phyloP scores from a whole-genome alignment of 2,329 filamentous ascomycete species.

The Cadophora malorum region DNA sequence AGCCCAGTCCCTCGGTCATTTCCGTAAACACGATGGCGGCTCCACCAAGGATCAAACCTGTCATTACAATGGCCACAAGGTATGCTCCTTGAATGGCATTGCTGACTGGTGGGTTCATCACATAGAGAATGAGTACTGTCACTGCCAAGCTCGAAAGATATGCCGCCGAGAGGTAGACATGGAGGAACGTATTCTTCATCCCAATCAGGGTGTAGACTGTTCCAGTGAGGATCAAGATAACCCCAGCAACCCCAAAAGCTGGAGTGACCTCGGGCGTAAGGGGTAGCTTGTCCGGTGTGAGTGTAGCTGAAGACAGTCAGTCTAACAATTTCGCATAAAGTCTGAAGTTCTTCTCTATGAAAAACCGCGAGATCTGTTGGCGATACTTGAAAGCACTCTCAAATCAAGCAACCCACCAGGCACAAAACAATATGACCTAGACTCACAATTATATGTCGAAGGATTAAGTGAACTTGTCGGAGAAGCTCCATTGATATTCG shows the following conservation, averaged over 20 bases:
- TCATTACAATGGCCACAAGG: conserved; percentile 76
- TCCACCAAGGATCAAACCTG: conserved; percentile 76
- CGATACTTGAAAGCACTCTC: not conserved
- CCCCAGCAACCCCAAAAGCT: conserved; percentile 78
- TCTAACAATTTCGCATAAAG: not conserved
- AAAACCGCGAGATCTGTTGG: not conserved
- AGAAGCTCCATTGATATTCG: conserved; percentile 33
- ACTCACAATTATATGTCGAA: conserved; percentile 39
- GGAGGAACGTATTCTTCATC: conserved; percentile 80
- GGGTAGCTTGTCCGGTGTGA: conserved; percentile 63
- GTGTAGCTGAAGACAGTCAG: conserved; percentile 40
- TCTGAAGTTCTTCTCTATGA: not conserved
- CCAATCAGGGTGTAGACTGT: conserved; percentile 75
- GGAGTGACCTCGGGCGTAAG: conserved; percentile 79
- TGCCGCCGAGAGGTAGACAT: conserved; percentile 80
- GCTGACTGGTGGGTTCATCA: conserved; percentile 80
- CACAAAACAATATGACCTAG: not conserved
- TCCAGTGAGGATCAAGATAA: conserved; percentile 78
- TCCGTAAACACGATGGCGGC: conserved; percentile 81
- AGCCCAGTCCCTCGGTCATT: conserved; percentile 80
- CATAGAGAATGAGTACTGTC: conserved; percentile 83
- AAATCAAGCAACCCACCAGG: not conserved
- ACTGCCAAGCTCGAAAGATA: conserved; percentile 77
- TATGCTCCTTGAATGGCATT: conserved; percentile 84
- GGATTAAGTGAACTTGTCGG: conserved; percentile 30